Evolutionary conservation across 177 flowering plant genomes (phyloP), one percentile per base, ranked within the genome.

Genomic region (Telopea speciosissima): DNA sequence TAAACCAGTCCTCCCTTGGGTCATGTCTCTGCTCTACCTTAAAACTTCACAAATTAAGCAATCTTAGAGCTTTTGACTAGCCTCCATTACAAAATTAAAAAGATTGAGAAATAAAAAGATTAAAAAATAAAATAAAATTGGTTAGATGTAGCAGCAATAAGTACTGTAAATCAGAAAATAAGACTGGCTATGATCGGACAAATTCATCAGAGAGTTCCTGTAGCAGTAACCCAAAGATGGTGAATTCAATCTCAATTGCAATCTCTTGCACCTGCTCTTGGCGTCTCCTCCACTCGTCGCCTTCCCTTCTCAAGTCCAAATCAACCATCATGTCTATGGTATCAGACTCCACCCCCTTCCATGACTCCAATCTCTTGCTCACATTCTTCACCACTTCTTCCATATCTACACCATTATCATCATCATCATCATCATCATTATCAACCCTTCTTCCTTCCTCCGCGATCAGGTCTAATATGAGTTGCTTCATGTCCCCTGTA

Each of bases 241-340:
- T 79, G 33, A 81, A 36, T 76, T 88, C 97, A 24, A 91, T 77
- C 31, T 81, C 87, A 5, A 56, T 28, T 0, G 82, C 84, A 0
- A 66, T 70, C 68, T 82, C 83, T 62, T 44, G 70, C 36, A 79
- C 68, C 74, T 88, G 83, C 71, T 80, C 86, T 3, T 62, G 73
- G 44, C 68, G 36, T 65, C 67, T 80, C 69, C 67, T 83, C 97
- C 97, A 89, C 33, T 62, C 82, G 26, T 76, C 80, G 10, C 63
- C 31, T 61, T 88, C 89, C 23, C 62, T 81, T 66, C 70, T 84
- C n/a, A 90, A 80, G 67, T 91, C 96, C 72, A 82, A 71, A n/a
- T 82, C 93, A 21, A 93, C 90, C 90, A 89, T 90, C 96, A 86
- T 86, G 74, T 90, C 96, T n/a, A 91, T 86, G 60, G 96, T 91